Evolutionary conservation across 495 filamentous ascomycete genomes (phyloP).

Genomic region (Elasticomyces elasticus): DNA sequence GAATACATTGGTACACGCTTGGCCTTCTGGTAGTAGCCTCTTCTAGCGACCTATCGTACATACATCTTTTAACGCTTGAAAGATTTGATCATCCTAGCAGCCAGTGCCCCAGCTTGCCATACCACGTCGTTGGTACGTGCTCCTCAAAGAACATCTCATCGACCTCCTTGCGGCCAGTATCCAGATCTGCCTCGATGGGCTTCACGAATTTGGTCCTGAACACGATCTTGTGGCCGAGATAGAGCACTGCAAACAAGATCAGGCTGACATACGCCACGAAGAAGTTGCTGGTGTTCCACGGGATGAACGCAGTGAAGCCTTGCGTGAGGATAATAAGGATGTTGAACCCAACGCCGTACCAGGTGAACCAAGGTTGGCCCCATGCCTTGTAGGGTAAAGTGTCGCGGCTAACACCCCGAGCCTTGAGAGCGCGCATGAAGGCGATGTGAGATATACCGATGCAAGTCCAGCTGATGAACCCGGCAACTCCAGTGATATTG

Average conservation of each 20-base stretch:
- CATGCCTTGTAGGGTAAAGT: slow-evolving; percentile 50
- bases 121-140: slow-evolving; percentile 8
- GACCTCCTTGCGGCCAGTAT: slow-evolving; percentile 21
- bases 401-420: slow-evolving; percentile 45
- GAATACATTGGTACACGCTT: too few relatives aligned
- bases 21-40: too few relatives aligned
- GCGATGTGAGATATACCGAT: slow-evolving; percentile 41
- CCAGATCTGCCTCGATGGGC: slow-evolving; percentile 25
- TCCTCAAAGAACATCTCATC: slow-evolving; percentile 23
- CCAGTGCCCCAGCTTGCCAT: slow-evolving; percentile 11
- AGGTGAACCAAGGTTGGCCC: slow-evolving; percentile 46
- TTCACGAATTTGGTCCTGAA: slow-evolving; percentile 25
- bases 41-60: too few relatives aligned
- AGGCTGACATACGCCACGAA: slow-evolving; percentile 49
- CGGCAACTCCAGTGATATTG: slow-evolving; percentile 32
- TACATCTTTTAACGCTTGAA: background rate
- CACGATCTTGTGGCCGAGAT: slow-evolving; percentile 26
- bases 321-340: slow-evolving; percentile 56
- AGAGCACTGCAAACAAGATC: slow-evolving; percentile 42
- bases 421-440: slow-evolving; percentile 47
- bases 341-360: slow-evolving; percentile 56
- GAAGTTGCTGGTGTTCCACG: slow-evolving; percentile 38
- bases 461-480: slow-evolving; percentile 40
- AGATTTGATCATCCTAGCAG: background rate
- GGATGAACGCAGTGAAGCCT: slow-evolving; percentile 60